A percentile compares a stretch with the other conserved stretches of the same genome.
These are phyloP conservation scores for Moringa oleifera DNA, from an alignment of 345 rosid species.

Conservation along the genomic window DNA sequence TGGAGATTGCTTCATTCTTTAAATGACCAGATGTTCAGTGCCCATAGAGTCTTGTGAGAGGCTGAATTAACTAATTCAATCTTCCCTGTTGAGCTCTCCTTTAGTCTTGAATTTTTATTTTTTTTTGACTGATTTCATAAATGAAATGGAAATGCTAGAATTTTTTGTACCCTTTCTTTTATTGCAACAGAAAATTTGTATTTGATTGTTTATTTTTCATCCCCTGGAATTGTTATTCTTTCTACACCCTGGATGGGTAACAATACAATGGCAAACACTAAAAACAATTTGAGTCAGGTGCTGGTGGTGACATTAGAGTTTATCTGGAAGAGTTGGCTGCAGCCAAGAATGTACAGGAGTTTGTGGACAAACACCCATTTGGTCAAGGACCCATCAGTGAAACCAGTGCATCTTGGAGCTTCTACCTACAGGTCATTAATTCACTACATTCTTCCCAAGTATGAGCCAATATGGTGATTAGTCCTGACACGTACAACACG, in stretches of 20 bases:
- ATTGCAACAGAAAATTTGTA: not conserved
- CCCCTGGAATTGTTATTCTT: not conserved
- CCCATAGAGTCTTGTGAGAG: not conserved
- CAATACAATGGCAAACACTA: no score
- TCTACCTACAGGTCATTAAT: conserved; percentile 36
- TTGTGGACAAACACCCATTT: conserved; percentile 56
- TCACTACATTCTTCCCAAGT: not conserved
- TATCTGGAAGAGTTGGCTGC: conserved; percentile 51
- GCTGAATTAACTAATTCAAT: not conserved
- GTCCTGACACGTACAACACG: no score
- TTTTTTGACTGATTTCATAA: not conserved
- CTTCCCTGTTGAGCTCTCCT: not conserved
- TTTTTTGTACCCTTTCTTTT: not conserved
- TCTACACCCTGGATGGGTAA: not conserved
- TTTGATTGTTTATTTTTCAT: not conserved
- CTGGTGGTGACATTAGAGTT: conserved; percentile 60
- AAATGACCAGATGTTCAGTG: not conserved
- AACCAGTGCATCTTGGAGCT: conserved; percentile 52
- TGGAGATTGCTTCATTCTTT: no score
- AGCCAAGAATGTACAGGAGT: conserved; percentile 52
- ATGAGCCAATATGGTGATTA: no score
- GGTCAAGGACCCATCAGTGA: conserved; percentile 66
- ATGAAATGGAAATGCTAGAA: no score
- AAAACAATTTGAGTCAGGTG: conserved; percentile 35
- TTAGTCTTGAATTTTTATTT: not conserved